Conservation (phyloP, 78 protist genomes). For the Monocercomonoides exilis region DNA sequence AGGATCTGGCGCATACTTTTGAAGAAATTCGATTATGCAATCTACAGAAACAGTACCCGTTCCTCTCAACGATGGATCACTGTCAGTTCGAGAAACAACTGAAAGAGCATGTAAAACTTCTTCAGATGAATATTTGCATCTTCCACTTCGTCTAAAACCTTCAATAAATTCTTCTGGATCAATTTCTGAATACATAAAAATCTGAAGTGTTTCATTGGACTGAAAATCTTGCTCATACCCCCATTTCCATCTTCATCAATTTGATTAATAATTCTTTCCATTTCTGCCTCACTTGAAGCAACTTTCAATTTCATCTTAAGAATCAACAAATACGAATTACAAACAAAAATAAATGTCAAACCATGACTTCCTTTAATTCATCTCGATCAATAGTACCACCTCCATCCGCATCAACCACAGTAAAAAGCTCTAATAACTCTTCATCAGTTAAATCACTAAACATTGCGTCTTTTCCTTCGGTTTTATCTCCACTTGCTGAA, state of each 20-base stretch:
- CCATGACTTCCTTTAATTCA: not conserved
- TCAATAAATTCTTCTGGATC: slow-evolving; percentile 9
- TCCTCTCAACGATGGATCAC: not conserved
- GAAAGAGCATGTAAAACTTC: not conserved
- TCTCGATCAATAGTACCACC: slow-evolving; percentile 3
- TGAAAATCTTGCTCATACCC: not conserved
- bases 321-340: not conserved
- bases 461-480: not conserved
- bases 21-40: not conserved
- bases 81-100: not conserved
- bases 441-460: not conserved
- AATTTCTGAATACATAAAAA: no score
- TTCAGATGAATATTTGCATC: not conserved
- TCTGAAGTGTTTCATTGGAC: not conserved
- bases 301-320: slow-evolving; percentile 2
- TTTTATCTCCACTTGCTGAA: no score
- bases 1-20: not conserved
- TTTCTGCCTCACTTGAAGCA: not conserved
- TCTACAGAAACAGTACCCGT: not conserved
- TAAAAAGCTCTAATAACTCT: not conserved
- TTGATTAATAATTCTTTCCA: not conserved
- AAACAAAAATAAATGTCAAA: not conserved
- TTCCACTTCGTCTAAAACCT: not conserved
- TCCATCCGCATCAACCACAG: slow-evolving; percentile 12
- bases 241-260: slow-evolving; percentile 16